These are phyloP conservation scores for Rickenella mellea DNA, from an alignment of 768 basidiomycete species.

Conservation along the genomic window DNA sequence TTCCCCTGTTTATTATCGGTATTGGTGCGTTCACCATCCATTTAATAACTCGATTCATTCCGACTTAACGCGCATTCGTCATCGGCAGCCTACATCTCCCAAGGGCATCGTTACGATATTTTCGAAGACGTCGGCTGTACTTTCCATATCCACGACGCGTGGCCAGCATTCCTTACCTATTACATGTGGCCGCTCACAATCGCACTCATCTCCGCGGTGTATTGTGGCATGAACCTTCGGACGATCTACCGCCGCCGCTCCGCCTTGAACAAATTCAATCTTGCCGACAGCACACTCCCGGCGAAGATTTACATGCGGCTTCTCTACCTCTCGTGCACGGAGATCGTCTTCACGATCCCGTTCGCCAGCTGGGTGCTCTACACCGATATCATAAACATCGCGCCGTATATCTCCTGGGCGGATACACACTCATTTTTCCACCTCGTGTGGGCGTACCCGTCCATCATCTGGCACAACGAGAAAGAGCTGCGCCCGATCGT, in stretches of 20 bases:
- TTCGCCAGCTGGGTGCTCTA: conserved; percentile 27
- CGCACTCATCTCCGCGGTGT: conserved; percentile 27
- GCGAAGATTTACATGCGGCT: conserved; percentile 50
- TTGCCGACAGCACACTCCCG: conserved; percentile 25
- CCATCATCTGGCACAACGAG: conserved; percentile 34
- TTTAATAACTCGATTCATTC: conserved; percentile 12
- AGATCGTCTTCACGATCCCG: conserved; percentile 31
- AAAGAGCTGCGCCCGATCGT: conserved; percentile 8
- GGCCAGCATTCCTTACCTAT: conserved; percentile 24
- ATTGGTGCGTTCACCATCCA: conserved; percentile 35
- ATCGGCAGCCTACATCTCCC: conserved; percentile 37
- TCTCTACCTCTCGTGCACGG: conserved; percentile 36
- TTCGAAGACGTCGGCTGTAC: conserved; percentile 40
- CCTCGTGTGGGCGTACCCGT: conserved; percentile 30
- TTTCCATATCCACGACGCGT: conserved; percentile 26
- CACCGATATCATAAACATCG: conserved; percentile 22
- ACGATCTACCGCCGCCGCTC: conserved; percentile 31
- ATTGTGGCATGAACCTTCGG: conserved; percentile 25
- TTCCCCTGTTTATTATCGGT: conserved; percentile 37
- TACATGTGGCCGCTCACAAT: conserved; percentile 31
- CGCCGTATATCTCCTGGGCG: conserved; percentile 39
- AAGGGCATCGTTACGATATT: conserved; percentile 42
- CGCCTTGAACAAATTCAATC: conserved; percentile 32
- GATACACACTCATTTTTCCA: conserved; percentile 41
- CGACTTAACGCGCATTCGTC: conserved; percentile 6